Evolutionary conservation across 1,139 yeast species (phyloP), one percentile per base, ranked within the genome.

Genomic region (Magnusiomyces tetraspermus): DNA sequence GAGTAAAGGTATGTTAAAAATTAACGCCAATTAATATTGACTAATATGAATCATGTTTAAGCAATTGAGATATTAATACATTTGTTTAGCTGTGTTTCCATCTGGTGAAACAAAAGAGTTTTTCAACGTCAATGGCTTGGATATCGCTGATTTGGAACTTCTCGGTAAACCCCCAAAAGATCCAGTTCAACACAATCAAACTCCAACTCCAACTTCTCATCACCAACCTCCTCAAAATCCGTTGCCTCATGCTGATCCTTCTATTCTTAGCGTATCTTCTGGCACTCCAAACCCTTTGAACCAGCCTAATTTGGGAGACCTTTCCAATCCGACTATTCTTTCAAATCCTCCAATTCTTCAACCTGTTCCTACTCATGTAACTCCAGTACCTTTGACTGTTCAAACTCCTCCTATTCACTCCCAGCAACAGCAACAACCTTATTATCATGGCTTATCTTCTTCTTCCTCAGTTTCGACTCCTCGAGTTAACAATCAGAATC

Each of bases 141-240:
- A 60, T 23, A 67, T 68, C 48, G 53, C 54, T 4, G 67, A 68
- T 48, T 60, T 68, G 28, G 63, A 65, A 31, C 61, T 68, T 31
- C 55, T 67, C 23, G 61, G 64, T 17, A 46, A 41, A 22, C 53
- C 17, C 22, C 51, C 48, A 22, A 53, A n/a, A 36, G 38, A 36
- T 6, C 33, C 48, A 28, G 40, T 43, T 24, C 43, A 22, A 22
- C 46, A 6, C n/a, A n/a, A n/a, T n/a, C 33, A 28, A 17, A n/a
- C n/a, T 43, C 30, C 19, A 28, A 26, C 17, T 31, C 44, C 31
- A 45, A 31, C n/a, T n/a, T 37, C 44, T 38, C 31, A 49, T 6
- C 31, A 45, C 6, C 28, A 41, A 21, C 28, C 24, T 37, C 45
- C 47, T 19, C 49, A 19, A 38, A 15, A 38, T 2, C 17, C 30